Base-by-base conservation (phyloP, 208 protist genomes). In the Zelonia costaricensis region DNA sequence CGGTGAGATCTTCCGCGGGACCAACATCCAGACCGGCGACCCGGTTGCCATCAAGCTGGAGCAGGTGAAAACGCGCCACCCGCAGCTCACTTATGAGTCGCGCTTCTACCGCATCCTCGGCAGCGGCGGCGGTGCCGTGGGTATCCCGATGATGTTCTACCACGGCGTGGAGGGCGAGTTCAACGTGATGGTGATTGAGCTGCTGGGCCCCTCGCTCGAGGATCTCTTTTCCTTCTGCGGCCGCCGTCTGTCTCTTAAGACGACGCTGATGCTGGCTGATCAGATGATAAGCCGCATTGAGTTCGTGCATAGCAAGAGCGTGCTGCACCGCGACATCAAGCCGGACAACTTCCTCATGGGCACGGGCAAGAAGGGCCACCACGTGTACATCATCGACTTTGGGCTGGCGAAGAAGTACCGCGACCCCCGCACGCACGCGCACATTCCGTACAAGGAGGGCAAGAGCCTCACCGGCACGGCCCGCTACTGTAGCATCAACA, bases 381-480 rank as follows among this genome's bases (percentile, higher is more conserved):
- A 94, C 54, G 92, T 98, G 16, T 97, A 98, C 80, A 84, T 99
- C 27, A 99, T 99, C 71, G 99, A 99, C 84, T 99, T 99, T 85
- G 99, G 99, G 20, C 79, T 99, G 16, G 95, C 98, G 27, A 99
- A 99, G 86, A 97, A 94, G 64, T 99, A 99, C 75, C 83, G 98
- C 46, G 98, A 99, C 73, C 89, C 97, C 13, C 93, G 94, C 55
- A 99, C 98, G 22, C 92, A 99, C 70, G 69, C 94, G 65, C 99
- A 99, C 84, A 99, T 99, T 48, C 95, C 98, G 1, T 99, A 99
- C 78, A 88, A 96, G 53, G 98, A 99, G 65, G 92, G 99, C 67
- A 99, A 99, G 85, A 98, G 89, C 49, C 82, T 99, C 6, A 99
- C 98, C 13, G 99, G 99, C 36, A 99, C 99, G 22, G 98, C 98